Percentiles rank a stretch among this genome's conserved stretches.
Conservation (phyloP, 768 basidiomycete species). For the Tricholoma sp. region DNA sequence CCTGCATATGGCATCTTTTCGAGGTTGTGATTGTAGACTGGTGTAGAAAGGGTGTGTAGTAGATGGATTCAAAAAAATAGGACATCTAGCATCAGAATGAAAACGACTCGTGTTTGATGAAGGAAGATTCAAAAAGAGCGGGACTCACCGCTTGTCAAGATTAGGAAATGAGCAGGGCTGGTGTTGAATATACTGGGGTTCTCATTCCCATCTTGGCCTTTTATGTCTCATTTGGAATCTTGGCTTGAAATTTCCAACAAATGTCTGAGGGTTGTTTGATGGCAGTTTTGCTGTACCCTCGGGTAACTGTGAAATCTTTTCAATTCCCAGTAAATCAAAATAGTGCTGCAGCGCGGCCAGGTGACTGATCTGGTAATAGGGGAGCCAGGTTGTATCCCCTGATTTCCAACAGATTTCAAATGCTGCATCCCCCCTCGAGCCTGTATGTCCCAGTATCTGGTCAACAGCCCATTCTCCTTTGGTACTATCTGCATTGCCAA, state of each 20-base stretch:
- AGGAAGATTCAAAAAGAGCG: neutral
- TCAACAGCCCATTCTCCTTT: constrained; percentile 25
- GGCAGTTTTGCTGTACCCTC: neutral
- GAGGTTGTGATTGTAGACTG: neutral
- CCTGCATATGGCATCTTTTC: neutral
- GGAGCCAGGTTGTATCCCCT: constrained; percentile 28
- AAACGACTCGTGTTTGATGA: neutral
- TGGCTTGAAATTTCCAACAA: neutral
- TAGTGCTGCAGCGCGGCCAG: constrained; percentile 21
- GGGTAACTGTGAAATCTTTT: neutral
- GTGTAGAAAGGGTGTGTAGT: too few relatives aligned
- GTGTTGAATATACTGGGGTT: too few relatives aligned
- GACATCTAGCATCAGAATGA: neutral
- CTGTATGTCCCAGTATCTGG: constrained; percentile 18
- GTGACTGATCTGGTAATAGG: constrained; percentile 17
- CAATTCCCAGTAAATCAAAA: constrained; percentile 23
- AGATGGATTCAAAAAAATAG: neutral
- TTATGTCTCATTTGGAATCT: neutral
- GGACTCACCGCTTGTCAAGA: neutral
- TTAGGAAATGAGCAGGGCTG: too few relatives aligned
- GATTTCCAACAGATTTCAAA: constrained; percentile 27
- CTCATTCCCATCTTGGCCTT: neutral
- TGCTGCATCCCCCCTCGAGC: constrained; percentile 9
- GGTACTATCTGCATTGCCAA: constrained; percentile 1
- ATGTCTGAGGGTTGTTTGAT: neutral